Evolutionary conservation across 164 flowering plant genomes (phyloP), one percentile per base, ranked within the genome.

Genomic region (Macadamia tetraphylla): DNA sequence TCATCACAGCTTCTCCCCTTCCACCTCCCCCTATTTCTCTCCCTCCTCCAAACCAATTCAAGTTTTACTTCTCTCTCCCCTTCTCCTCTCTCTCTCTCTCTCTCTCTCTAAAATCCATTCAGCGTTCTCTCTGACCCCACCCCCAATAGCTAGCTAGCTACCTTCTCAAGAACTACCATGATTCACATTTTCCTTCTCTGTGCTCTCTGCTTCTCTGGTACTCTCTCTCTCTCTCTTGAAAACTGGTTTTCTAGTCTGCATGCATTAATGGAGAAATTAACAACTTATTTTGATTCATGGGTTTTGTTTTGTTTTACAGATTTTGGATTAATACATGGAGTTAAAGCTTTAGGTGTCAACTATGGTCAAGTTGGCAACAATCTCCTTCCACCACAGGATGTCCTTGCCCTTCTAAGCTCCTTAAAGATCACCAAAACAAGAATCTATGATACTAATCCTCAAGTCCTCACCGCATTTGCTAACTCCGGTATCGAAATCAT

Each of bases 361-460:
- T 94, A 94, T 64, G 98, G 98, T 17, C 97, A 91, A 76, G 75
- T 94, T 2, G 98, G 75, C 32, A 78, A 94, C 81, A 88, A 94
- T 74, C 74, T 94, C 62, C 97, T 87, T 2, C 71, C 79, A n/a
- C 98, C 98, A 14, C 81, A 84, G 31, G 73, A 81, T 49, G 96
- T 86, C 29, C 59, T 87, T 7, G 71, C 72, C 1, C 87, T 94
- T 42, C 30, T 94, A 6, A 79, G 66, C 35, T 71, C 93, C 11
- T 76, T 90, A 0, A 81, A 76, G 78, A 49, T 94, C 75, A 81
- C 82, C 11, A 90, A 87, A 67, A 70, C 88, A 11, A 75, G 96
- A 79, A 94, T 94, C 32, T 94, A 94, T 70, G 98, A 94, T 78
- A 90, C 97, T 1, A 94, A 94, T 66, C 97, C 97, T 59, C 85